phyloP scores from a whole-genome alignment of 2,329 filamentous ascomycete species.

The Clarireedia sp. region DNA sequence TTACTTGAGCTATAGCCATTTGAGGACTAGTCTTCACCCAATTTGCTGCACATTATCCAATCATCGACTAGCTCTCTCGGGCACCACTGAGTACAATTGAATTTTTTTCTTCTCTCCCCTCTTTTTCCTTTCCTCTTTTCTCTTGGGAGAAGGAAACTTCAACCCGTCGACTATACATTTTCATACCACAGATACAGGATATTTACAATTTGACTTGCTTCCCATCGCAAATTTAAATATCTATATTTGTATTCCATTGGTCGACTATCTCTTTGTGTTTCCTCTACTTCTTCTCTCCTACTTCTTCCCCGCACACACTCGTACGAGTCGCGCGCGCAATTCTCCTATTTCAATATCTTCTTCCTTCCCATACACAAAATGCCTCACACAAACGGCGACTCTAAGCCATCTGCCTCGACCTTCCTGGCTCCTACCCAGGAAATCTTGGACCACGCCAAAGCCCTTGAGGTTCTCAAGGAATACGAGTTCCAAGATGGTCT shows the following conservation, averaged over 20 bases:
- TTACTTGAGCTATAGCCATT: not conserved
- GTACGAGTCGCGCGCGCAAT: not conserved
- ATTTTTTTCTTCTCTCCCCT: slow-evolving; percentile 10
- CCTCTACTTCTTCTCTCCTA: slow-evolving; percentile 25
- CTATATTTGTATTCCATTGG: slow-evolving; percentile 1
- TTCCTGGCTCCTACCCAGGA: slow-evolving; percentile 32
- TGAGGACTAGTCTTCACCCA: not conserved
- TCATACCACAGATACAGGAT: slow-evolving; percentile 13
- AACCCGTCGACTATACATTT: slow-evolving; percentile 50
- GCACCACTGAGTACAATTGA: not conserved
- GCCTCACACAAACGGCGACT: slow-evolving; percentile 63
- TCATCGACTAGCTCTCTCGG: not conserved
- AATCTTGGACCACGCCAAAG: slow-evolving; percentile 65
- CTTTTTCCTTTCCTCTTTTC: slow-evolving; percentile 34
- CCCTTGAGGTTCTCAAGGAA: slow-evolving; percentile 72
- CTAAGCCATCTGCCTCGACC: slow-evolving; percentile 34
- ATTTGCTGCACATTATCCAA: no score
- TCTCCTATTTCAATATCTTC: not conserved
- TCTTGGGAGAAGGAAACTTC: slow-evolving; percentile 50
- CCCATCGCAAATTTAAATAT: not conserved
- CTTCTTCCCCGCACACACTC: not conserved
- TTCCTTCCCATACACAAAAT: slow-evolving; percentile 39
- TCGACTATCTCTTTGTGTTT: slow-evolving; percentile 32
- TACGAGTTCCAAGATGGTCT: slow-evolving; percentile 81
- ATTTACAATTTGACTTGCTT: slow-evolving; percentile 33